A percentile compares a stretch with the other conserved stretches of the same genome.
phyloP scores from a whole-genome alignment of 2,329 filamentous ascomycete species.

The Botryosphaeria dothidea region DNA sequence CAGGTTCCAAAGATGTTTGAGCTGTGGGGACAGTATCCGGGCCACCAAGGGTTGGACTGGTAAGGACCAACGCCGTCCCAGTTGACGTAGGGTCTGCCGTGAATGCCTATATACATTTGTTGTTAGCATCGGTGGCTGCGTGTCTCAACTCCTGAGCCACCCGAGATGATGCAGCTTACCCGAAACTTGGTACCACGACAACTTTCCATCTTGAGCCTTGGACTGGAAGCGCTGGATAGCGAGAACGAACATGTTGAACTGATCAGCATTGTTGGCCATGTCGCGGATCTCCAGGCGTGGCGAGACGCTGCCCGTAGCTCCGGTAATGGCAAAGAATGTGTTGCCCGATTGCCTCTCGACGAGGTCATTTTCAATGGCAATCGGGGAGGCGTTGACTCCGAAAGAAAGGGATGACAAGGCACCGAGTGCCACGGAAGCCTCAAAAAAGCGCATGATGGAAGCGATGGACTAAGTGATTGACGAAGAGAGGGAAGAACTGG shows the following conservation, averaged over 20 bases:
- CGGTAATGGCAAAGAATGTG: slow-evolving; percentile 26
- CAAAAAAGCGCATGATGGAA: neutral
- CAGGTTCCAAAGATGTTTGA: slow-evolving; percentile 79
- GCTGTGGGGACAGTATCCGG: slow-evolving; percentile 75
- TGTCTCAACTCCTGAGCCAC: neutral
- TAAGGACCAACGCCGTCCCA: slow-evolving; percentile 30
- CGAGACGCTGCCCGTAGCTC: slow-evolving; percentile 28
- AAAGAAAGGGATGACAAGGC: neutral
- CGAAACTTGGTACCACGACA: slow-evolving; percentile 77
- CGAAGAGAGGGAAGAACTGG: neutral
- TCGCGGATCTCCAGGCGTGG: slow-evolving; percentile 67
- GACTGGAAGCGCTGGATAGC: slow-evolving; percentile 71
- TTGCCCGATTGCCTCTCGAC: neutral
- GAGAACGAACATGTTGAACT: slow-evolving; percentile 76
- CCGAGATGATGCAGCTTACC: slow-evolving; percentile 51
- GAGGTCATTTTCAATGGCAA: neutral
- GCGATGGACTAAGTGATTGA: neutral
- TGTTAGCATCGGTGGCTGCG: neutral
- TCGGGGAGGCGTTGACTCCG: slow-evolving; percentile 3
- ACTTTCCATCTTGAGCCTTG: slow-evolving; percentile 60
- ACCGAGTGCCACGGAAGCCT: neutral
- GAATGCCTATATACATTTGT: slow-evolving; percentile 29
- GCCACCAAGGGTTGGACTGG: neutral
- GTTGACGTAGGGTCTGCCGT: slow-evolving; percentile 30
- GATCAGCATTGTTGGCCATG: slow-evolving; percentile 61